phyloP scores from a whole-genome alignment of 257 asterid genomes.

The Jaltomata sinuosa region DNA sequence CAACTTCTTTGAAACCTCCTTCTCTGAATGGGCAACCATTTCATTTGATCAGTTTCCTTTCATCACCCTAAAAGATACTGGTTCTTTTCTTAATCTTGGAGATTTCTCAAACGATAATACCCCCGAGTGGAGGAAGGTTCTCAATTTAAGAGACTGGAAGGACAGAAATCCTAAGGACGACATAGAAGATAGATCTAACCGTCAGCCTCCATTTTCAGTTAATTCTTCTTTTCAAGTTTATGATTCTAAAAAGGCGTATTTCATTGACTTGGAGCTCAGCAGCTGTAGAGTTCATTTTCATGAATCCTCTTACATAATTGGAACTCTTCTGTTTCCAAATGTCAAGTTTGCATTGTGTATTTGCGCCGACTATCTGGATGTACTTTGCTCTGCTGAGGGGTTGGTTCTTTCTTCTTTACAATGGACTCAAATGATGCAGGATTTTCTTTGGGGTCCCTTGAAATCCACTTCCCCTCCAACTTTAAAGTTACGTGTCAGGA shows the following conservation, averaged over 20 bases:
- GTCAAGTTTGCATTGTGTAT: conserved; percentile 39
- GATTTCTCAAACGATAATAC: conserved; percentile 21
- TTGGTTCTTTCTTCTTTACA: conserved; percentile 58
- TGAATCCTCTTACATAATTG: conserved; percentile 67
- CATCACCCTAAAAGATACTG: conserved; percentile 16
- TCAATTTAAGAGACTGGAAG: conserved; percentile 22
- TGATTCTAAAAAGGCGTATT: conserved; percentile 15
- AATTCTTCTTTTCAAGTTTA: conserved; percentile 15
- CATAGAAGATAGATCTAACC: conserved; percentile 16
- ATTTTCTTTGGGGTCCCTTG: conserved; percentile 77
- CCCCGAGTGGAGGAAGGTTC: conserved; percentile 35
- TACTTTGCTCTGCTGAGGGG: conserved; percentile 64
- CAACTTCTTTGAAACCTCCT: conserved; percentile 21
- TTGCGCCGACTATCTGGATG: conserved; percentile 38
- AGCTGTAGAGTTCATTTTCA: conserved; percentile 60
- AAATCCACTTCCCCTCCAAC: conserved; percentile 48
- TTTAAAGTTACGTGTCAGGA: conserved; percentile 52
- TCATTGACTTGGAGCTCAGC: conserved; percentile 40
- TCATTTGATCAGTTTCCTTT: conserved; percentile 39
- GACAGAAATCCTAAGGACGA: conserved; percentile 11
- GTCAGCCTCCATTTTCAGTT: conserved; percentile 2
- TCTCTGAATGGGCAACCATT: conserved; percentile 30
- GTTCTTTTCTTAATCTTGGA: conserved; percentile 26
- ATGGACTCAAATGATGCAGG: conserved; percentile 40
- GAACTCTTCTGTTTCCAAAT: conserved; percentile 45